phyloP scores from a whole-genome alignment of 129 eudicot genomes.

The Tagetes erecta region DNA sequence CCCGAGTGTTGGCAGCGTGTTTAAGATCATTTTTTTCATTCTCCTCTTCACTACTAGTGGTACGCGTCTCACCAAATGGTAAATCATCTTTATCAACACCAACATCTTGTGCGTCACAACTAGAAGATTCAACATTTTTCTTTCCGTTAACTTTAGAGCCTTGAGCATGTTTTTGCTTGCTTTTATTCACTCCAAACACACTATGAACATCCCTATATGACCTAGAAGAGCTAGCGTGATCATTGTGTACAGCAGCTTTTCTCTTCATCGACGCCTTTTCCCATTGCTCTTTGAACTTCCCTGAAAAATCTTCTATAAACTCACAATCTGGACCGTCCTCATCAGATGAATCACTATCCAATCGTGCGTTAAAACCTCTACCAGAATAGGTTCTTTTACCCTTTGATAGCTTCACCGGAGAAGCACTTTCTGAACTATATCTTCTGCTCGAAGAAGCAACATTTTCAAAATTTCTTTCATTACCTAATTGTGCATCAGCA shows the following conservation, averaged over 20 bases:
- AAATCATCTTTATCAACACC: conserved; percentile 28
- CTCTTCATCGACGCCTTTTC: conserved; percentile 73
- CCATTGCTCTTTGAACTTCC: conserved; percentile 66
- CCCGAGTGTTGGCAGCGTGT: conserved; percentile 34
- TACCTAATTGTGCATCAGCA: conserved; percentile 21
- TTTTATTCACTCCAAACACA: conserved; percentile 20
- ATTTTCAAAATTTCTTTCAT: conserved; percentile 27
- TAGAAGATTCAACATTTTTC: conserved; percentile 18
- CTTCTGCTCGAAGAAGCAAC: conserved; percentile 52
- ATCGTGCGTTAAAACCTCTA: conserved; percentile 34
- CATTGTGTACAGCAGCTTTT: conserved; percentile 37
- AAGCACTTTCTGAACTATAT: conserved; percentile 25
- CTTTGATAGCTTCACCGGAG: conserved; percentile 71
- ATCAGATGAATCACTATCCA: conserved; percentile 46
- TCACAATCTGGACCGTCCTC: conserved; percentile 65
- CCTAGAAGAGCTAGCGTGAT: conserved; percentile 20
- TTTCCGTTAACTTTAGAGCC: conserved; percentile 24
- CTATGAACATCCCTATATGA: conserved; percentile 7
- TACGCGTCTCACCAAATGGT: conserved; percentile 7
- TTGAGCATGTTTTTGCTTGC: conserved; percentile 18
- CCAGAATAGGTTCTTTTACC: conserved; percentile 60
- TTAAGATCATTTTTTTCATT: not conserved
- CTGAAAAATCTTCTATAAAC: conserved; percentile 60
- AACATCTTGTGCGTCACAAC: conserved; percentile 13
- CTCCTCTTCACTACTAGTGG: conserved; percentile 24